Percentiles rank a stretch among this genome's conserved stretches.
These are phyloP conservation scores for Leccinum fibrillosum DNA, from an alignment of 768 basidiomycete genomes.

Conservation along the genomic window DNA sequence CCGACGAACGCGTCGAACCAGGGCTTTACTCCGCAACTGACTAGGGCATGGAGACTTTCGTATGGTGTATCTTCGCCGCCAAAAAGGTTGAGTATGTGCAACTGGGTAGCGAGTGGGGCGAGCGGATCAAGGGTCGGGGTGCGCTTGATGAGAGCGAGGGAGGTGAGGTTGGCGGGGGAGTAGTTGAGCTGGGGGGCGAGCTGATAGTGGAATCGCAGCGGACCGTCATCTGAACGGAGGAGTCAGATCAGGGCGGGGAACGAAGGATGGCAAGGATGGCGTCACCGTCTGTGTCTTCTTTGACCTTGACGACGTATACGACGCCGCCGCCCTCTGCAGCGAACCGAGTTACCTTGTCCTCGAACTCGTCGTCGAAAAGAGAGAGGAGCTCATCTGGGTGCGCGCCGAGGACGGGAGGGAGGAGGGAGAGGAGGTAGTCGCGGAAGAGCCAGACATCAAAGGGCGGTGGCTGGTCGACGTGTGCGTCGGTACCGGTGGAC, in stretches of 20 bases:
- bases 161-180: constrained; percentile 74
- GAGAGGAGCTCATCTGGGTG: constrained; percentile 58
- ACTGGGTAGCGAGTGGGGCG: constrained; percentile 76
- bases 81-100: constrained; percentile 91
- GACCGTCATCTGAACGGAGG: constrained; percentile 55
- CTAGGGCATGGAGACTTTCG: constrained; percentile 91
- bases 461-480: constrained; percentile 36
- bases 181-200: constrained; percentile 76
- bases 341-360: constrained; percentile 73
- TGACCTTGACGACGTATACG: constrained; percentile 79
- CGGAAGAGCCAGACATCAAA: constrained; percentile 74
- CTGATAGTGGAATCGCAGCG: constrained; percentile 61
- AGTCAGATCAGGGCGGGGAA: constrained; percentile 6
- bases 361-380: constrained; percentile 70
- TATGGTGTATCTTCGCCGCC: constrained; percentile 89
- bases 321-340: constrained; percentile 72
- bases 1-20: constrained; percentile 99
- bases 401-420: constrained; percentile 84
- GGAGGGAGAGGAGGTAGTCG: constrained; percentile 63
- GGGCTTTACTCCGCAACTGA: constrained; percentile 93
- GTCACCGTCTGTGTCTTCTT: constrained; percentile 72
- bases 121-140: constrained; percentile 75
- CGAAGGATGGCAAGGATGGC: not conserved
- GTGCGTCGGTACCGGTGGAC: constrained; percentile 31
- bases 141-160: constrained; percentile 94